These are phyloP conservation scores for Moniliophthora roreri DNA, from an alignment of 1,284 basidiomycete species.

Conservation along the genomic window DNA sequence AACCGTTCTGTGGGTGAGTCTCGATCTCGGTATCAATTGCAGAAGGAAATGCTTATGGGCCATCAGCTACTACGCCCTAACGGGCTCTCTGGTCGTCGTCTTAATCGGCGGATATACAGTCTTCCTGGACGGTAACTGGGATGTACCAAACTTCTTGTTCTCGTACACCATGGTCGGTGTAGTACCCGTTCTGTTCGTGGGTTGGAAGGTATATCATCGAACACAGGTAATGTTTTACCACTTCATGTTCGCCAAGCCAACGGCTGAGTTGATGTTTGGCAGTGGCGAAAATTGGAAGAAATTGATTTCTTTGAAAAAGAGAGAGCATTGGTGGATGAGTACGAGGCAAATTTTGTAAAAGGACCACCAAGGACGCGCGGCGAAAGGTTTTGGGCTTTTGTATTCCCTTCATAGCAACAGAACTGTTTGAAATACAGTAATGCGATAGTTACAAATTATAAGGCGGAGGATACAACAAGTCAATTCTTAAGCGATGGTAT, in stretches of 20 bases:
- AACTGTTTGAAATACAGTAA: no score
- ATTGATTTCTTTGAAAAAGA: slow-evolving; percentile 40
- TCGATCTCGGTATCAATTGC: neutral
- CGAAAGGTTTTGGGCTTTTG: no score
- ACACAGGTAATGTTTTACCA: slow-evolving; percentile 37
- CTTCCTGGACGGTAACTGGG: slow-evolving; percentile 57
- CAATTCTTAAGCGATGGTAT: slow-evolving; percentile 66
- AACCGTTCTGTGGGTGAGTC: slow-evolving; percentile 53
- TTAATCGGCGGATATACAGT: slow-evolving; percentile 51
- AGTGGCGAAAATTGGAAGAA: slow-evolving; percentile 34
- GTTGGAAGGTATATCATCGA: slow-evolving; percentile 60
- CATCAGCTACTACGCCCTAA: slow-evolving; percentile 42
- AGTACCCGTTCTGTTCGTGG: slow-evolving; percentile 48
- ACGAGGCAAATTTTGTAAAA: slow-evolving; percentile 24
- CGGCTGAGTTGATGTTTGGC: neutral
- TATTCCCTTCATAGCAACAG: no score
- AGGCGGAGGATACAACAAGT: neutral
- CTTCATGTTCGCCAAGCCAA: neutral
- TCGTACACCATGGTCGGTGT: slow-evolving; percentile 55
- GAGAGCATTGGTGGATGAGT: slow-evolving; percentile 33
- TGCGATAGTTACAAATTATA: no score
- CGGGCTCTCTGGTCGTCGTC: slow-evolving; percentile 46
- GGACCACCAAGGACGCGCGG: no score
- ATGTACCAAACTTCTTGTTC: slow-evolving; percentile 54
- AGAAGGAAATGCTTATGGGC: neutral